Evolutionary conservation across 2,329 filamentous ascomycete species (phyloP).

Genomic region (Catunica adiposa): DNA sequence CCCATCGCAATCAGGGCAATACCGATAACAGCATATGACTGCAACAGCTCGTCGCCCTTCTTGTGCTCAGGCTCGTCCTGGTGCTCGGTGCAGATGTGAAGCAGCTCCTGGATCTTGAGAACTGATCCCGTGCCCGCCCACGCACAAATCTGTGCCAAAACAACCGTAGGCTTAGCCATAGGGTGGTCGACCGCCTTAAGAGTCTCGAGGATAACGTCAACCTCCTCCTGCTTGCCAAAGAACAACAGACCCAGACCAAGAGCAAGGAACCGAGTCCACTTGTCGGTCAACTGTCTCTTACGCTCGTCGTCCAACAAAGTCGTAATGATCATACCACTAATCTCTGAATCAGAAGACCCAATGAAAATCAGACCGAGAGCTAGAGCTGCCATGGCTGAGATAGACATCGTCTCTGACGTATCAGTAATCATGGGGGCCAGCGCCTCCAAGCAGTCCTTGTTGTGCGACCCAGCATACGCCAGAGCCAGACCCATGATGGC

Average conservation of each 20-base stretch:
- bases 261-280: conserved; percentile 95
- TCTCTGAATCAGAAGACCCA: conserved; percentile 77
- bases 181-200: conserved; percentile 94
- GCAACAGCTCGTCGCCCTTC: conserved; percentile 86
- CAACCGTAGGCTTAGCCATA: conserved; percentile 88
- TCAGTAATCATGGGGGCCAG: conserved; percentile 79
- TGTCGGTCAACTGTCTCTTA: conserved; percentile 80
- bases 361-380: conserved; percentile 83
- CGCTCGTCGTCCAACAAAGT: conserved; percentile 89
- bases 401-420: conserved; percentile 75
- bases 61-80: conserved; percentile 89
- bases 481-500: conserved; percentile 93
- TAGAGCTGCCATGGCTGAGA: conserved; percentile 88
- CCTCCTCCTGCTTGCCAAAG: conserved; percentile 93
- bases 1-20: conserved; percentile 94
- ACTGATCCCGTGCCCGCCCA: conserved; percentile 97
- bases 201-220: conserved; percentile 94
- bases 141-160: conserved; percentile 88
- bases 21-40: conserved; percentile 89
- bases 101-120: conserved; percentile 87
- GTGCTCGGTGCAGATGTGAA: conserved; percentile 96
- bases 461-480: conserved; percentile 86
- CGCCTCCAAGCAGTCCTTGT: conserved; percentile 69
- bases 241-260: conserved; percentile 85
- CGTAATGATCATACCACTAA: conserved; percentile 81